Evolutionary conservation across 2,329 filamentous ascomycete genomes (phyloP).

Genomic region (Penicillium sp.): DNA sequence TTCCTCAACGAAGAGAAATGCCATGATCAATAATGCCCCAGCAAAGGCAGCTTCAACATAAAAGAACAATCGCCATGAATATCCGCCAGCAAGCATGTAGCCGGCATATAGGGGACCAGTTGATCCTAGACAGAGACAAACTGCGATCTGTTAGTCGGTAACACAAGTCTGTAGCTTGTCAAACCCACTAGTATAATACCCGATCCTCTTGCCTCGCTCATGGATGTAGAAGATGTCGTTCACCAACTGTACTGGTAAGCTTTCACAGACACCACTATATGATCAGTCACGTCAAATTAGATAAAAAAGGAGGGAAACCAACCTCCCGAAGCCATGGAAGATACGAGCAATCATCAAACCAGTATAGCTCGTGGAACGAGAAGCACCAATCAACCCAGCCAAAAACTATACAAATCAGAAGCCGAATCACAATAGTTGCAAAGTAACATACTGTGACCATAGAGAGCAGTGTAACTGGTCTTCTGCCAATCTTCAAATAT

Average conservation of each 20-base stretch:
- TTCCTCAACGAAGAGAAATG: conserved; percentile 65
- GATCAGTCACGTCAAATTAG: background rate
- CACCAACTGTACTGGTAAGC: conserved; percentile 52
- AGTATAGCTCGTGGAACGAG: conserved; percentile 44
- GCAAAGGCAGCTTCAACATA: conserved; percentile 64
- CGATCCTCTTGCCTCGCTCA: conserved; percentile 56
- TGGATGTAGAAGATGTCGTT: conserved; percentile 55
- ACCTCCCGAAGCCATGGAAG: conserved; percentile 47
- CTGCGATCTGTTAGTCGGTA: conserved; percentile 29
- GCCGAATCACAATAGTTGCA: background rate
- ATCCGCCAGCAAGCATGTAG: conserved; percentile 63
- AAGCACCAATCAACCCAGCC: conserved; percentile 48
- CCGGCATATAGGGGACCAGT: conserved; percentile 63
- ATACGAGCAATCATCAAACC: conserved; percentile 49
- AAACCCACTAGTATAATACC: conserved; percentile 59
- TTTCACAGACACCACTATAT: conserved; percentile 49
- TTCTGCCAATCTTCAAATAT: conserved; percentile 57
- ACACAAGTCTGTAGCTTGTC: background rate
- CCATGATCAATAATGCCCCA: conserved; percentile 46
- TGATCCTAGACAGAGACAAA: conserved; percentile 60
- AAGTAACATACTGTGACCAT: conserved; percentile 38
- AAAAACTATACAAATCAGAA: conserved; percentile 35
- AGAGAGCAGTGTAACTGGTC: conserved; percentile 49
- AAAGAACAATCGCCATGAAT: conserved; percentile 66
- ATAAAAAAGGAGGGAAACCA: background rate